Percentiles rank a stretch among this genome's conserved stretches.
Conservation (phyloP, 139 green algal species). For the Chlamydomonas schloesseri region DNA sequence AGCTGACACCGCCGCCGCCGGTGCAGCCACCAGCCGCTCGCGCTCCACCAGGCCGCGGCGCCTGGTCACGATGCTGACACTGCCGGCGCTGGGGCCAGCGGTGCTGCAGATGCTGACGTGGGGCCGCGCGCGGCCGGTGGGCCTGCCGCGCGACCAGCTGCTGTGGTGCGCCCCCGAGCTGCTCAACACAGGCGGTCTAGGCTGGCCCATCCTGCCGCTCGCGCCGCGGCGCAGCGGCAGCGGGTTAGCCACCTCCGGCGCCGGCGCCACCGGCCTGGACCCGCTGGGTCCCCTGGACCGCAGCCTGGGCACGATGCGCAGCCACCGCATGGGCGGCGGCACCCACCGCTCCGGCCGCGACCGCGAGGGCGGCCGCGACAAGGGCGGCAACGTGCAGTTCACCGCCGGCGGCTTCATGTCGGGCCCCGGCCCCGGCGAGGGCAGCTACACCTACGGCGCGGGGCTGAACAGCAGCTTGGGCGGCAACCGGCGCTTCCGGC, state of each 20-base stretch:
- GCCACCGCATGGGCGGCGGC: not conserved
- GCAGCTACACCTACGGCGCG: slow-evolving; percentile 29
- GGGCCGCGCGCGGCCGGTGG: slow-evolving; percentile 31
- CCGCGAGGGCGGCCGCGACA: too few species aligned
- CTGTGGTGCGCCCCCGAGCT: slow-evolving; percentile 30
- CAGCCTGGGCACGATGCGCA: not conserved
- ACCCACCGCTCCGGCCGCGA: not conserved
- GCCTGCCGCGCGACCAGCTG: slow-evolving; percentile 11
- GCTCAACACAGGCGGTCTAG: slow-evolving; percentile 1
- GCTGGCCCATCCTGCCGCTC: slow-evolving; percentile 13
- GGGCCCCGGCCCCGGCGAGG: not conserved
- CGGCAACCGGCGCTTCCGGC: not conserved
- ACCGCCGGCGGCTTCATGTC: too few species aligned
- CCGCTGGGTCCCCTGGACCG: not conserved
- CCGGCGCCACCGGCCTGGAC: not conserved
- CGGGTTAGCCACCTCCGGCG: not conserved
- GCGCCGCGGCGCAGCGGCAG: slow-evolving; percentile 5
- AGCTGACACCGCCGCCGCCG: not conserved
- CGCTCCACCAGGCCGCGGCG: not conserved
- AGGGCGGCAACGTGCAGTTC: too few species aligned
- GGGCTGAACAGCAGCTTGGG: not conserved
- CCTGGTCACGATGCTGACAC: slow-evolving; percentile 6
- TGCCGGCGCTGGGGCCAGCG: slow-evolving; percentile 2
- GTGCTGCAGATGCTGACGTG: slow-evolving; percentile 39
- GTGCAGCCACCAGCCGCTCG: not conserved